These are phyloP conservation scores for Fusarium lyarnte DNA, from an alignment of 2,329 filamentous ascomycete genomes.

Conservation along the genomic window DNA sequence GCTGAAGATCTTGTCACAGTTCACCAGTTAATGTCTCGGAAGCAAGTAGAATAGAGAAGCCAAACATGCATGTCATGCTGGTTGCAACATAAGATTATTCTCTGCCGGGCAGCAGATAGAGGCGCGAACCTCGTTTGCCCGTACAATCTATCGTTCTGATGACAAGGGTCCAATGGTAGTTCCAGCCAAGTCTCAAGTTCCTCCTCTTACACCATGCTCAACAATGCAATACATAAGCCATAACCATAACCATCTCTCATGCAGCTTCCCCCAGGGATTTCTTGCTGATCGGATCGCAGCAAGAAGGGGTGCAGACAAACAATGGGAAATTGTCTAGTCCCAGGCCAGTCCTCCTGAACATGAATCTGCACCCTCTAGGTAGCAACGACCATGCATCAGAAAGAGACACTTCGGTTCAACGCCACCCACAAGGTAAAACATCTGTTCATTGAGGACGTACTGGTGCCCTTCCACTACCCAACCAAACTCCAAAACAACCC, in stretches of 20 bases:
- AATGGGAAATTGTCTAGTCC: slow-evolving; percentile 7
- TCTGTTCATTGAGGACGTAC: slow-evolving; percentile 10
- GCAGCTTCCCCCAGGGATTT: slow-evolving; percentile 43
- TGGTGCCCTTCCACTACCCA: slow-evolving; percentile 25
- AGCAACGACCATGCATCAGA: slow-evolving; percentile 22
- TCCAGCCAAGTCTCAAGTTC: slow-evolving; percentile 31
- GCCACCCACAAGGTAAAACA: slow-evolving; percentile 27
- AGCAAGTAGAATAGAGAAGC: slow-evolving; percentile 8
- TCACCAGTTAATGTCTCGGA: not conserved
- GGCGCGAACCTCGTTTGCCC: slow-evolving; percentile 51
- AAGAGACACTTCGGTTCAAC: slow-evolving; percentile 18
- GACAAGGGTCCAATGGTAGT: slow-evolving; percentile 36
- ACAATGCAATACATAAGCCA: slow-evolving; percentile 38
- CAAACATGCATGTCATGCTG: slow-evolving; percentile 42
- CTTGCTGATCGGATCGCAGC: slow-evolving; percentile 24
- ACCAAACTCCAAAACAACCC: slow-evolving; percentile 29
- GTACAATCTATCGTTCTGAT: slow-evolving; percentile 51
- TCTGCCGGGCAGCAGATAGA: slow-evolving; percentile 44
- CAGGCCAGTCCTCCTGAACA: slow-evolving; percentile 13
- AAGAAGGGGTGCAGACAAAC: slow-evolving; percentile 16
- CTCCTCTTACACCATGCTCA: slow-evolving; percentile 42
- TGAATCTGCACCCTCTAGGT: slow-evolving; percentile 10
- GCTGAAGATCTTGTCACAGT: not conserved
- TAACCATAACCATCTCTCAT: slow-evolving; percentile 23
- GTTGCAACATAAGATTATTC: slow-evolving; percentile 46